Base-by-base conservation (phyloP, 352 stramenopile genomes). In the Globisporangium paddicum region DNA sequence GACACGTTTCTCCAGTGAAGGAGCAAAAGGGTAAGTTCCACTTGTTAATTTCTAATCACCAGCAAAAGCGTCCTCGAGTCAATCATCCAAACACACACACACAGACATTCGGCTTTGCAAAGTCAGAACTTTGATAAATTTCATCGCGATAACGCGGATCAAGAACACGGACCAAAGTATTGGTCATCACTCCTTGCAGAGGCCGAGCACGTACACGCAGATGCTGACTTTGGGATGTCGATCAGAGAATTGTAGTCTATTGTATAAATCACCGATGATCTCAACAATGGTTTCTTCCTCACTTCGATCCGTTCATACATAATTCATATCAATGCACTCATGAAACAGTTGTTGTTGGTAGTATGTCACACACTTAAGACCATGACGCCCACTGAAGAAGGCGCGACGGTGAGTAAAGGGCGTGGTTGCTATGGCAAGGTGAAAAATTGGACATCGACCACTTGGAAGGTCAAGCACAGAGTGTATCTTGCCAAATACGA, bases 161-260 rank as follows among this genome's bases (percentile, higher is more conserved):
- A 90, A 89, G 68, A 94, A 94, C 85, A 94, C 85, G 85, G 85
- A 94, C 85, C 85, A 94, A 94, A 93, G 85, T 92, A 93, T 84
- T 81, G 71, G 78, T 90, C 82, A 84, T 94, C 85, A 89, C 64
- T 72, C 79, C 77, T 77, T 61, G 66, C 58, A 52, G 35, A 42
- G 28, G 6, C 3, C 28, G 3, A 32, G 3, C 6, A 32, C 28
- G 30, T 11, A 42, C 30, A 44, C n/a, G 44, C 23, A 30, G 5
- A 5, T 48, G 28, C 21, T 34, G 21, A 23, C 21, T 23, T 44
- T 56, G 10, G 63, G 59, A 25, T 30, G 87, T 89, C 79, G 82
- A 91, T 91, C 82, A 89, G 82, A 91, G 82, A 91, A 91, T 91
- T 91, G 82, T 91, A 91, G 82, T 91, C 82, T 68, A 82, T 90